These are phyloP conservation scores for Penicillium lividum DNA, from an alignment of 495 filamentous ascomycete genomes.

Conservation along the genomic window DNA sequence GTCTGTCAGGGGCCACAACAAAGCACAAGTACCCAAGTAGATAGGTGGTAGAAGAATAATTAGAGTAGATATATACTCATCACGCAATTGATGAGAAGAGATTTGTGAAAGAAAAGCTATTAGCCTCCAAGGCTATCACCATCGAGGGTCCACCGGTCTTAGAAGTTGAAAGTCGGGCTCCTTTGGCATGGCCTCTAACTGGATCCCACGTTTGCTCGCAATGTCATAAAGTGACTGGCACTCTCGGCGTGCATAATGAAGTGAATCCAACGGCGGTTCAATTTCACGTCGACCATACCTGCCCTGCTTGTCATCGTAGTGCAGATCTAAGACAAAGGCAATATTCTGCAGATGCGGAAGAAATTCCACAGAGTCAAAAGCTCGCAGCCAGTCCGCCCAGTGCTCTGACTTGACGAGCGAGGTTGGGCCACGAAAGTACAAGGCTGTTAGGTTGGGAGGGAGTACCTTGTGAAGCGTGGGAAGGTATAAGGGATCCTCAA, in stretches of 20 bases:
- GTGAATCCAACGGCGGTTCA: conserved; percentile 11
- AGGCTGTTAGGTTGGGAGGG: conserved; percentile 21
- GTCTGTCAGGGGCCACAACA: too few species aligned
- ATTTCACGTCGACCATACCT: background rate
- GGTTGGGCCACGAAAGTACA: conserved; percentile 26
- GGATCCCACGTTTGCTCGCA: conserved; percentile 16
- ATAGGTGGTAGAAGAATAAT: too few species aligned
- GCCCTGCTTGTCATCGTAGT: conserved; percentile 7
- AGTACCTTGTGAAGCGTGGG: conserved; percentile 17
- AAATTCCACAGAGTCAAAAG: conserved; percentile 17
- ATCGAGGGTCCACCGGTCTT: conserved; percentile 3
- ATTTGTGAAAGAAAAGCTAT: background rate
- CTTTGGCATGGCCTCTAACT: conserved; percentile 7
- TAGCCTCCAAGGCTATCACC: background rate
- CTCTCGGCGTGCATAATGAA: conserved; percentile 16
- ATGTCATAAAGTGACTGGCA: conserved; percentile 20
- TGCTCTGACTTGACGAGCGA: conserved; percentile 18
- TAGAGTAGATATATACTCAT: background rate
- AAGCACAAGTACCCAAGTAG: too few species aligned
- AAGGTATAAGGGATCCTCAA: conserved; percentile 18
- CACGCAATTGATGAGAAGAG: background rate
- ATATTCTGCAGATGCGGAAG: conserved; percentile 23
- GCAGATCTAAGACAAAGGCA: conserved; percentile 25
- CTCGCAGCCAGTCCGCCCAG: conserved; percentile 24
- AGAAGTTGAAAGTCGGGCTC: background rate